Evolutionary conservation across 345 rosid species (phyloP), one percentile per base, ranked within the genome.

Genomic region (Cardamine occulta): DNA sequence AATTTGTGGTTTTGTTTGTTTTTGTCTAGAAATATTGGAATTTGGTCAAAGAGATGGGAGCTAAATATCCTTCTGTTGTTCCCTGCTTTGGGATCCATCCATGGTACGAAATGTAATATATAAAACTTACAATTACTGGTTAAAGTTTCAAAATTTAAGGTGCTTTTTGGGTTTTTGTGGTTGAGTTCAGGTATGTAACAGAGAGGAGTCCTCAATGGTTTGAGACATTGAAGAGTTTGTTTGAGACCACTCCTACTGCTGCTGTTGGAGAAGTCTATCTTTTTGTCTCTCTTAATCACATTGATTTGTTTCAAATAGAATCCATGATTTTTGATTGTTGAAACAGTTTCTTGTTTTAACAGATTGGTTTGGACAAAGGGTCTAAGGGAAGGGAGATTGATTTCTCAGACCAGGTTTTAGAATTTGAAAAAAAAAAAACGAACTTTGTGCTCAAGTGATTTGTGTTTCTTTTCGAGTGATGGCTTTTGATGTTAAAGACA

Each of bases 81-180:
- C 99, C 97, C n/a, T 90, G 93, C 83, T 95, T 87, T 73, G 97
- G 97, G 2, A 84, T 95, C 19, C 99, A 95, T 80, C 99, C 99
- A 23, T 88, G 97, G 99, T 92, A 66, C 35, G 35, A 39, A 48
- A 48, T 51, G 11, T 45, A 17, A 31, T 63, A 1, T 28, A 39
- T 13, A 29, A 42, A 21, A 4, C 13, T 1, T 52, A 23, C 18
- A 42, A 2, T 54, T 18, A 54, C 67, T 57, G 13, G 5, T 35
- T 47, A 35, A 66, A 74, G 8, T 26, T 79, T 24, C 17, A 5
- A 14, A 65, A n/a, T 31, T 61, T 8, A 48, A 42, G 32, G 11
- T 39, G 0, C 17, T 62, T 68, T 68, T 39, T 26, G 40, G 12
- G 11, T 67, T 40, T 32, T 66, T 76, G 26, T 61, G 54, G 9